A percentile compares a stretch with the other conserved stretches of the same genome.
Evolutionary conservation across 2,329 filamentous ascomycete genomes (phyloP).

Genomic region (Aspergillus sp.): DNA sequence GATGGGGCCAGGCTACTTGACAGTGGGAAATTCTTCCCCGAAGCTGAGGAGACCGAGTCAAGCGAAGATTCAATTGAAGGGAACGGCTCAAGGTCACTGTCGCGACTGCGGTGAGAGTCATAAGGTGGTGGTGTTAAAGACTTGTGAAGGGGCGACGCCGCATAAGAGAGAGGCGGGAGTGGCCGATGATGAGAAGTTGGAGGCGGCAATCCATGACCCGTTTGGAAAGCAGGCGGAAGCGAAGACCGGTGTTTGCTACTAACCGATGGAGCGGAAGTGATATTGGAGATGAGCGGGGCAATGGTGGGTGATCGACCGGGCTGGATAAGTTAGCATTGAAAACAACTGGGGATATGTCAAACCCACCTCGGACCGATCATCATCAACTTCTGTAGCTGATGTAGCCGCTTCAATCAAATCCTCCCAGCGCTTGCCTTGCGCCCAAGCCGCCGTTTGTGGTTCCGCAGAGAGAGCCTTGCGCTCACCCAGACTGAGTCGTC

Average conservation of each 20-base stretch:
- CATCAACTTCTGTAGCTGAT: slow-evolving; percentile 83
- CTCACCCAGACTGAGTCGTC: slow-evolving; percentile 68
- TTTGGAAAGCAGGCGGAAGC: slow-evolving; percentile 56
- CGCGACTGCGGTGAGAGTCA: slow-evolving; percentile 44
- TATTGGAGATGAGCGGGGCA: slow-evolving; percentile 32
- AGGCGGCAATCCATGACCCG: slow-evolving; percentile 38
- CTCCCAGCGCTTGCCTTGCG: slow-evolving; percentile 87
- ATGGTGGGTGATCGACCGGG: slow-evolving; percentile 37
- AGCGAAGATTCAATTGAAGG: slow-evolving; percentile 81
- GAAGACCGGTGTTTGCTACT: slow-evolving; percentile 52
- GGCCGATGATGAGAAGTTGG: slow-evolving; percentile 30
- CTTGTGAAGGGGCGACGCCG: slow-evolving; percentile 86
- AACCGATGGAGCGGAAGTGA: slow-evolving; percentile 32
- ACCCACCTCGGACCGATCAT: slow-evolving; percentile 75
- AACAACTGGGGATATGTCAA: slow-evolving; percentile 16
- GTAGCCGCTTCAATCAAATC: slow-evolving; percentile 93
- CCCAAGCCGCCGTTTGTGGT: slow-evolving; percentile 66
- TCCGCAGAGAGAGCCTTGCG: slow-evolving; percentile 84
- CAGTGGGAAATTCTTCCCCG: slow-evolving; percentile 67
- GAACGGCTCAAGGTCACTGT: slow-evolving; percentile 70
- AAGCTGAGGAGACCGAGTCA: slow-evolving; percentile 46
- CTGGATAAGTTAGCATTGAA: slow-evolving; percentile 43
- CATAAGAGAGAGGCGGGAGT: slow-evolving; percentile 56
- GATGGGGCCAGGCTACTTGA: slow-evolving; percentile 61
- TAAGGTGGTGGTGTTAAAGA: slow-evolving; percentile 79